Evolutionary conservation across 805 yeast species (phyloP), one percentile per base, ranked within the genome.

Genomic region (Jamesozyma gamospora): DNA sequence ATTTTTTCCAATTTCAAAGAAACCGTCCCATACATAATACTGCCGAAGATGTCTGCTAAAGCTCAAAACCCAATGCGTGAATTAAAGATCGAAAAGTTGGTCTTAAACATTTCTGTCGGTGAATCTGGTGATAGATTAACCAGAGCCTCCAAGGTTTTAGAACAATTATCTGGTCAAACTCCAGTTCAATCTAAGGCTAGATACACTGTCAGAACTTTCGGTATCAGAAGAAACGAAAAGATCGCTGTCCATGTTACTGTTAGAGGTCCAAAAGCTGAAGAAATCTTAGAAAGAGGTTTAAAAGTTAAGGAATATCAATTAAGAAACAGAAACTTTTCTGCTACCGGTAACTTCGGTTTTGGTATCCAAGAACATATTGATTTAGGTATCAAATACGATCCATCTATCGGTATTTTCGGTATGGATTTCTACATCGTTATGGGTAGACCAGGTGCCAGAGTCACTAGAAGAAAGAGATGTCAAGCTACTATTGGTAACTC

Each of bases 111-210:
- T 76, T 88, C 95, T 74, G 98, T 92, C 72, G 98, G 98, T 78
- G 98, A 92, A 77, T 88, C 96, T 73, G 98, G 98, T 80, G 98
- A 92, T 75, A 84, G 97, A 82, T 86, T 92, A 72, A 92, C 98
- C 78, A 90, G 98, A 84, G 98, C 98, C 63, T 92, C 98, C 69
- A 92, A 92, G 81, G 98, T 92, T 65, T 80, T 92, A 69, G 98
- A 92, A 78, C 98, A 92, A 79, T 83, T 92, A 65, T 90, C 97
- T 61, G 98, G 98, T 88, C 98, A 92, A 78, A 92, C 98, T 65
- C 98, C 98, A 71, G 98, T 92, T 63, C 96, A 85, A 73, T 88
- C 97, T 63, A 92, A 92, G 82, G 98, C 98, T 64, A 85, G 98
- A 79, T 92, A 92, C 86, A 92, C 98, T 57, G 96, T 92, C 65